Percentiles rank a stretch among this genome's conserved stretches.
These are phyloP conservation scores for Lachnellula occidentalis DNA, from an alignment of 2,329 filamentous ascomycete genomes.

Conservation along the genomic window DNA sequence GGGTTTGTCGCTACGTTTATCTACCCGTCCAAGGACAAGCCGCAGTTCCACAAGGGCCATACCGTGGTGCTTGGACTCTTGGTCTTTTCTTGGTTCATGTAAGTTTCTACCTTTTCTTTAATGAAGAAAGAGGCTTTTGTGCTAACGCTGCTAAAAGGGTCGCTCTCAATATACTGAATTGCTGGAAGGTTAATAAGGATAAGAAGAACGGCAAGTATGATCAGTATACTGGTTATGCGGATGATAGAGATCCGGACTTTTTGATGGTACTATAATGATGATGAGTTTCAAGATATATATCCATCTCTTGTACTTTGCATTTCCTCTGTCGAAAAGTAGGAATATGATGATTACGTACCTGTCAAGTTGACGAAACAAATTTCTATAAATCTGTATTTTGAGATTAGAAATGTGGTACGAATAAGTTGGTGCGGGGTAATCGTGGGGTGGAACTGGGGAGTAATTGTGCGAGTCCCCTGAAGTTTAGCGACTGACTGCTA, in stretches of 20 bases:
- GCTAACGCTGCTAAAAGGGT: conserved; percentile 38
- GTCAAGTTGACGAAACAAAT: background rate
- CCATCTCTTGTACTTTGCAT: background rate
- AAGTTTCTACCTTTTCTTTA: conserved; percentile 32
- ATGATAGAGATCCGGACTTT: conserved; percentile 60
- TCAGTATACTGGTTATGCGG: conserved; percentile 49
- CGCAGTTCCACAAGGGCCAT: conserved; percentile 56
- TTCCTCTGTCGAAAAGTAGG: background rate
- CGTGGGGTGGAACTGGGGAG: background rate
- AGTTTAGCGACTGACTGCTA: background rate
- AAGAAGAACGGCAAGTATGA: conserved; percentile 56
- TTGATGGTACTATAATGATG: conserved; percentile 49
- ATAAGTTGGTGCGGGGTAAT: background rate
- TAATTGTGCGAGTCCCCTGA: background rate
- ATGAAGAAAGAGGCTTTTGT: background rate
- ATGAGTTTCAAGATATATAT: background rate
- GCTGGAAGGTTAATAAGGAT: conserved; percentile 57
- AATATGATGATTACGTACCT: no score
- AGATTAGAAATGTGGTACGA: background rate
- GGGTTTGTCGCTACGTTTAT: conserved; percentile 63
- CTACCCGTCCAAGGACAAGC: conserved; percentile 51
- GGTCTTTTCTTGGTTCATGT: conserved; percentile 59
- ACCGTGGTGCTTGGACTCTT: conserved; percentile 55
- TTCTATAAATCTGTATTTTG: background rate
- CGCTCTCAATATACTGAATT: conserved; percentile 55